phyloP scores from a whole-genome alignment of 177 flowering plant genomes.

The Vitis hybrid region DNA sequence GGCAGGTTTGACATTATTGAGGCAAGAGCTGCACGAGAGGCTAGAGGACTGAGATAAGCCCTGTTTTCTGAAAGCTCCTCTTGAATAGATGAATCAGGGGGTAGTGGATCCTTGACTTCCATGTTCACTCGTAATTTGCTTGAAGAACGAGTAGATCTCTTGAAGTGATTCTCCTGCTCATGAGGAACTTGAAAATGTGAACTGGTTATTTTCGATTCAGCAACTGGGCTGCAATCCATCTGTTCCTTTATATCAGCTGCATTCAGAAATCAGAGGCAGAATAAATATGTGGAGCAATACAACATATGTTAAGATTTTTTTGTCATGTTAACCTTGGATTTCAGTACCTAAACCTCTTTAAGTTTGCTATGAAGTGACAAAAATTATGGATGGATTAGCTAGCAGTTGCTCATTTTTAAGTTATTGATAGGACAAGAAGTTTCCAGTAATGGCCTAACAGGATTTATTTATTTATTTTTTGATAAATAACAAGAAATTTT shows the following conservation, averaged over 20 bases:
- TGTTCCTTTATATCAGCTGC: constrained; percentile 14
- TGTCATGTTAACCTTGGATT: not conserved
- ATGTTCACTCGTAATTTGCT: constrained; percentile 15
- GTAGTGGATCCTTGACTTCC: constrained; percentile 2
- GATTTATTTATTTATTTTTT: no score
- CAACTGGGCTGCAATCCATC: not conserved
- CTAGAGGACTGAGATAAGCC: constrained; percentile 41
- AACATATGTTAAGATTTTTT: not conserved
- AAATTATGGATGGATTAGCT: no score
- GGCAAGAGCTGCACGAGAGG: constrained; percentile 54
- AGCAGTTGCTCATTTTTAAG: no score
- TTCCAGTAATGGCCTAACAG: no score
- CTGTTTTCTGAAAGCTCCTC: constrained; percentile 22
- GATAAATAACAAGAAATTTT: no score
- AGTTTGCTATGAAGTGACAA: not conserved
- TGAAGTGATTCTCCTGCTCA: constrained; percentile 14
- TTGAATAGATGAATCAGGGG: constrained; percentile 9
- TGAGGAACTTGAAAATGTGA: constrained; percentile 10
- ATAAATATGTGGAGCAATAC: not conserved
- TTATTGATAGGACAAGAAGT: no score
- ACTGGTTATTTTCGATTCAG: constrained; percentile 7
- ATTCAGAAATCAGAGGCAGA: constrained; percentile 13
- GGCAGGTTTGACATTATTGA: constrained; percentile 29
- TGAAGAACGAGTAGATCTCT: constrained; percentile 25
- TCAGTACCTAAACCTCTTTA: not conserved